Evolutionary conservation across 2,329 filamentous ascomycete genomes (phyloP), one percentile per base, ranked within the genome.

Genomic region (Diplodia sapinea): DNA sequence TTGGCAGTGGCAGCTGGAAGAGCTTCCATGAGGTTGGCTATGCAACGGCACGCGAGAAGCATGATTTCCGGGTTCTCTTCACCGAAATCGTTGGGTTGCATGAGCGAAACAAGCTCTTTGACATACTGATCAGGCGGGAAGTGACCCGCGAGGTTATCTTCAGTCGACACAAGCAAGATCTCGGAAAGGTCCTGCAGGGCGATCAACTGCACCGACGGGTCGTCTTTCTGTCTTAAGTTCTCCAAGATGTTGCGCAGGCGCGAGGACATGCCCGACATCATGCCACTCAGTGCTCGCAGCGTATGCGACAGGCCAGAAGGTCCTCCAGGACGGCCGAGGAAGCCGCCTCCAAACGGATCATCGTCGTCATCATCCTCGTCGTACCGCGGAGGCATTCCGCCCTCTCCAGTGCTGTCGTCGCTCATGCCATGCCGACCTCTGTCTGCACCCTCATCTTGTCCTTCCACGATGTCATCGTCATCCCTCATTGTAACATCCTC

Each of bases 11-110:
- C 94, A 40, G 93, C 90, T 23, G 95, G 94, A 36, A 99, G 83
- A 31, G 94, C 96, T 78, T 99, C 95, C 95, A 99, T 99, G 66
- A 99, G 80, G 77, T 99, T 98, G 69, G 95, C 95, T 73, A 99
- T 86, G 79, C 93, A 98, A 69, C 96, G 91, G 76, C 95, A 99
- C 23, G 95, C 94, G 69, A 98, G 85, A 13, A 99, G 88, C 94
- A 98, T 98, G 70, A 98, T 92, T 78, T 99, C 95, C 0, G 94
- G 92, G 73, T 97, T 97, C 77, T 96, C 93, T 73, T 96, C 93
- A 26, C 89, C 89, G 70, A 92, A 88, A 68, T 96, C 93, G 75
- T 92, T 92, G 2, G 92, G 91, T 73, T 96, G 91, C 95, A 99
- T 98, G 72, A 99, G 82, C 13, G 85, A 81, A 57, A 99, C 93